Evolutionary conservation across 257 asterid genomes (phyloP).

Genomic region (Nicotiana tomentosiformis): DNA sequence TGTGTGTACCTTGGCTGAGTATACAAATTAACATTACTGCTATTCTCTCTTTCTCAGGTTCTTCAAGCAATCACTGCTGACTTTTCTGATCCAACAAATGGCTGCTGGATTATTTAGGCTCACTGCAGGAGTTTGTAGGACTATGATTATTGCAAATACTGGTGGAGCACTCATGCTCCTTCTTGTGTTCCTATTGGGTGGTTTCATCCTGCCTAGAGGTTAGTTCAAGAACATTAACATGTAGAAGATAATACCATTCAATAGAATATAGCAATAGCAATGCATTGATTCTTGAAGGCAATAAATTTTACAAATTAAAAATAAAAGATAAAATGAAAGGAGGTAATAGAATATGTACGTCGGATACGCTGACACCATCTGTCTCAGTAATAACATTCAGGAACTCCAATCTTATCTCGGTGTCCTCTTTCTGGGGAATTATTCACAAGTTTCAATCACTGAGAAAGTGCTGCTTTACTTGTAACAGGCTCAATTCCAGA

Average conservation of each 20-base stretch:
- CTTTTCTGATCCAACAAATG: constrained; percentile 65
- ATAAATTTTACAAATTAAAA: too few relatives aligned
- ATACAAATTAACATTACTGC: not conserved
- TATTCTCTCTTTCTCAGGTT: constrained; percentile 33
- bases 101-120: constrained; percentile 60
- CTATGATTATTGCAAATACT: constrained; percentile 50
- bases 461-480: constrained; percentile 2
- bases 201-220: constrained; percentile 67
- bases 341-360: not conserved
- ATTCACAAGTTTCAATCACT: constrained; percentile 8
- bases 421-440: not conserved
- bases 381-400: not conserved
- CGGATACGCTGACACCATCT: not conserved
- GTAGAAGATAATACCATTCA: not conserved
- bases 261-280: not conserved
- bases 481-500: constrained; percentile 42
- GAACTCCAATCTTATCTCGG: not conserved
- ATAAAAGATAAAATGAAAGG: not conserved
- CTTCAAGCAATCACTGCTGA: constrained; percentile 47
- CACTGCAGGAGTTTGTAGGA: constrained; percentile 54
- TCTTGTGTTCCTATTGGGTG: constrained; percentile 57
- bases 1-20: not conserved
- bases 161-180: constrained; percentile 61
- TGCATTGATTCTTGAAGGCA: not conserved
- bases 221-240: constrained; percentile 11